Evolutionary conservation across 2,329 filamentous ascomycete species (phyloP), one percentile per base, ranked within the genome.

Genomic region (Periglandula ipomoeae): DNA sequence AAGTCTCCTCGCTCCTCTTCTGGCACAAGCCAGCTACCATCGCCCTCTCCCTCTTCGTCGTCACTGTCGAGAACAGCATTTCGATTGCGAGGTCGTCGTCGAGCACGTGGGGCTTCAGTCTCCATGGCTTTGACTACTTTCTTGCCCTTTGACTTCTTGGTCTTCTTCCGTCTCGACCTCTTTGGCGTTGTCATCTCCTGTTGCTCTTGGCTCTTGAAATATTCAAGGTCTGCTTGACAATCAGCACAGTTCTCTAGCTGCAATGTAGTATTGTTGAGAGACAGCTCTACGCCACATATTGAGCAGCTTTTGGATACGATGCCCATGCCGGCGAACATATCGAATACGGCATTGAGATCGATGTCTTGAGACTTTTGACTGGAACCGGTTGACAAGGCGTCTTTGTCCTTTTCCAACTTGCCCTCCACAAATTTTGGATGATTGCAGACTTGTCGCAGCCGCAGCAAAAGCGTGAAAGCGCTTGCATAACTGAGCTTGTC

Each of bases 381-480:
- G 5, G 71, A 69, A 52, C 79, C 85, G 1, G 82, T 84, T 1
- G 82, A 76, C 48, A 95, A 70, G 2, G 88, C 87, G 59, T 97
- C 93, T 58, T 85, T 89, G 63, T 98, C 93, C 55, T 87, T 87
- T 48, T 84, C 84, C 50, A 96, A 74, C 60, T 94, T 91, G 54
- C 84, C 84, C 55, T 88, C 87, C 11, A 95, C 85, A 41, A 98
- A 74, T 55, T 89, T 84, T 0, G 90, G 89, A 63, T 98, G 93
- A 61, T 98, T 95, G 66, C 93, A 98, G 19, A 89, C 87, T 65
- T 98, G 93, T 51, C 93, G 79, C 52, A 98, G 73, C 35, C 93
- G 84, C 49, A 98, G 72, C n/a, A 98, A 78, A 52, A 98, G 72
- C 11, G 95, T 90, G 61, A 98, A 80, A 17, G 93, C 93, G 58